Base-by-base conservation (phyloP, 257 asterid species). In the Solanum lignicaule region DNA sequence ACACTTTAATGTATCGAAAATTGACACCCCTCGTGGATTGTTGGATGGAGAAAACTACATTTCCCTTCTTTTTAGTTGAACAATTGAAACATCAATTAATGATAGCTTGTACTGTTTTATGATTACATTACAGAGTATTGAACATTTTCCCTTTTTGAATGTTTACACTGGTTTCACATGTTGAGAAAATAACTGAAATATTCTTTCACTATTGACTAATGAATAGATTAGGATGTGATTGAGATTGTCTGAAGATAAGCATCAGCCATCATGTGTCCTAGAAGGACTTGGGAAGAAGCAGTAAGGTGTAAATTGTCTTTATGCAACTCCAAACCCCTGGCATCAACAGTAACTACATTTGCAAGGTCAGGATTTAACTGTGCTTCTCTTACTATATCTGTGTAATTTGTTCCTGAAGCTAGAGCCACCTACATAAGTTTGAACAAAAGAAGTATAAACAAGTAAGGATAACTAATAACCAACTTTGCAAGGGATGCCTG, bases 231-330 rank as follows among this genome's bases (percentile, higher is more conserved):
- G 27, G 85, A 27, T 46, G 38, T 79, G 39, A 10, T 79, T 43
- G 66, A 79, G 38, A 79, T 46, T 15, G 38, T 91, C 3, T 55
- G 76, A 76, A 89, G 90, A 55, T 86, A 89, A 16, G 90, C 89
- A 36, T 82, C n/a, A 33, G 91, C 92, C 88, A 92, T 66, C 90
- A 86, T 87, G 74, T 87, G 76, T 31, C 94, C 92, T 6, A 92
- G 83, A 66, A 68, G 87, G 84, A 90, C 89, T 32, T 91, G 89
- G 23, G 91, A 85, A 52, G 62, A 52, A 75, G 92, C 55, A 32
- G 87, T 88, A 46, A 92, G 91, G 33, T 92, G 94, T 27, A 92
- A 35, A 14, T 36, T 48, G 88, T 92, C 94, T 6, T 89, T 88
- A 27, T 85, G 55, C 88, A 91, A 35, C 72, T 76, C 79, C 43